Evolutionary conservation across 2,329 filamentous ascomycete genomes (phyloP), one percentile per base, ranked within the genome.

Genomic region (Colletotrichum tanaceti): DNA sequence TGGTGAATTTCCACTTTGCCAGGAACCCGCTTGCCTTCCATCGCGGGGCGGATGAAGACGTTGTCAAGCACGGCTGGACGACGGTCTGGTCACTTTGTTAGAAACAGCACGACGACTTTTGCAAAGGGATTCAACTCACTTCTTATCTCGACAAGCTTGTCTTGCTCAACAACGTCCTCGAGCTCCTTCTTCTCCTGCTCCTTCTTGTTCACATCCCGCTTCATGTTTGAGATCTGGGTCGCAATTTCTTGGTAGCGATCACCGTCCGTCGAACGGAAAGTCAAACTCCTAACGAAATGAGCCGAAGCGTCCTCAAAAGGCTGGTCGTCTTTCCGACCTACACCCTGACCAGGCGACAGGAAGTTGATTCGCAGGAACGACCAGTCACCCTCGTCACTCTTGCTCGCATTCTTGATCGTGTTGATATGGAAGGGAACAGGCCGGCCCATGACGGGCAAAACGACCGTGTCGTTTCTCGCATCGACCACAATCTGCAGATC

Each of bases 181-280:
- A 99, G 92, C 74, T 99, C 95, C 83, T 99, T 99, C 89, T 98
- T 98, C 81, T 98, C 95, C 75, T 98, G 94, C 79, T 99, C 96
- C 74, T 93, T 92, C 80, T 97, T 94, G 49, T 93, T 89, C 5
- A 93, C 90, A 73, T 95, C 93, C 77, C 96, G 97, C 84, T 98
- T 97, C 84, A 99, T 91, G 76, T 98, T 96, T 13, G 93, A 95
- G 74, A 99, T 98, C 76, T 97, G 93, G 70, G 92, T 92, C 14
- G 94, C 91, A 73, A 99, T 96, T 75, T 97, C 93, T 67, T 93
- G 91, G 78, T 99, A 94, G 71, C 95, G 90, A 70, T 93, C 89
- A 67, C 94, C 91, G 77, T 98, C 93, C 71, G 92, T 91, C 22
- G 96, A 98, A 64, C 95, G 89, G 83, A 99, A 96, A 0, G 97